phyloP scores from a whole-genome alignment of 1,284 basidiomycete genomes.

The Trametes versicolor region DNA sequence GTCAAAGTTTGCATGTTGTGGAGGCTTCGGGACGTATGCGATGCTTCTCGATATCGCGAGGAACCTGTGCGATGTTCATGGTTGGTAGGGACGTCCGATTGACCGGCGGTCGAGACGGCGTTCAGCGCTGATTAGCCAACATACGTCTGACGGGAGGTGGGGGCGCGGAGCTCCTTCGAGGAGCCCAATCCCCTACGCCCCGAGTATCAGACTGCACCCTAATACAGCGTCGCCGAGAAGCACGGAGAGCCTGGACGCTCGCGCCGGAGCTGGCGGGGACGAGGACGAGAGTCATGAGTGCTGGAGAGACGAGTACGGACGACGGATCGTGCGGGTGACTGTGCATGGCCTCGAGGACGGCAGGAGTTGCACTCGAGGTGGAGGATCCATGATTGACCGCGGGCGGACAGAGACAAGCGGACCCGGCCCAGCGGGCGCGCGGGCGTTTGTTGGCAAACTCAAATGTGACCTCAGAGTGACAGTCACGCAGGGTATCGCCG shows the following conservation, averaged over 20 bases:
- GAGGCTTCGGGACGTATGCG: neutral
- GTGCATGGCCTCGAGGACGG: no score
- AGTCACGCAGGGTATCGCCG: neutral
- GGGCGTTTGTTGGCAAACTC: neutral
- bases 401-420: no score
- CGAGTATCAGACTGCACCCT: slow-evolving; percentile 2
- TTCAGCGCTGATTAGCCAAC: neutral
- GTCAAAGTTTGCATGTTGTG: neutral
- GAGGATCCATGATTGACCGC: neutral
- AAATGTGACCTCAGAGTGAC: neutral
- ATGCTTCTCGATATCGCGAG: neutral
- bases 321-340: no score
- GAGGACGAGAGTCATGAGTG: neutral
- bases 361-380: no score
- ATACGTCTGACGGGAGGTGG: neutral
- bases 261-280: neutral
- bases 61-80: neutral
- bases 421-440: neutral
- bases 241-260: neutral
- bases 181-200: neutral
- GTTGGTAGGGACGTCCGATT: slow-evolving; percentile 9
- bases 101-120: neutral
- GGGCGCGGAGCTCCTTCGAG: neutral
- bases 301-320: neutral
- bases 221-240: slow-evolving; percentile 4